Evolutionary conservation across 805 yeast genomes (phyloP), one percentile per base, ranked within the genome.

Genomic region (baker's yeast (Saccharomyces cerevisiae)): DNA sequence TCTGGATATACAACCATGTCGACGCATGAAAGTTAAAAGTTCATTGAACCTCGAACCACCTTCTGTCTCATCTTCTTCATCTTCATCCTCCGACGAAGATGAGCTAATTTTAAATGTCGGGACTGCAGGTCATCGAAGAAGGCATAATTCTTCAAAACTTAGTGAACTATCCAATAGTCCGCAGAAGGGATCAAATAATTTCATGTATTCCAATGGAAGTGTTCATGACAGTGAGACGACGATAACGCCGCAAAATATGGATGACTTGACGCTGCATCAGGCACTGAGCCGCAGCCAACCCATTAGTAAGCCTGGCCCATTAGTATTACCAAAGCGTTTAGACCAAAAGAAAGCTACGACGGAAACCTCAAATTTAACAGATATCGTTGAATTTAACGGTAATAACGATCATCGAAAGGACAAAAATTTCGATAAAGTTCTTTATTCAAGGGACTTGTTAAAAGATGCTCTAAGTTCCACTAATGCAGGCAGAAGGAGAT

Each of bases 21-120:
- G 26, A 11, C 22, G n/a, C 10, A 11, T 28, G 14, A 22, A 48
- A 14, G 17, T 14, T 4, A 48, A n/a, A 46, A 29, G 14, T 9
- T 14, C 24, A 13, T 4, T 28, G 8, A 30, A 6, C 10, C n/a
- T 41, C 24, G 14, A 29, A 9, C 17, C n/a, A 5, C 41, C 24
- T 14, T n/a, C 51, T 5, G 46, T 11, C 14, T 22, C 51, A 17
- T 49, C 24, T 29, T 28, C 51, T 22, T 31, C 52, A n/a, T 50
- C 48, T 31, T 26, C 41, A 24, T 50, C 52, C 4, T 21, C 22
- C 47, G 41, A 3, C 21, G 61, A 57, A 22, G 60, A 57, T 31
- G 68, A 62, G 32, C 47, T 65, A 22, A 54, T 63, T 4, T 47
- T 65, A 46, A 61, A 58, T 49, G 50, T 62, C 26, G 65, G 65